phyloP scores from a whole-genome alignment of 179 eudicot genomes.

The Gypsophila paniculata region DNA sequence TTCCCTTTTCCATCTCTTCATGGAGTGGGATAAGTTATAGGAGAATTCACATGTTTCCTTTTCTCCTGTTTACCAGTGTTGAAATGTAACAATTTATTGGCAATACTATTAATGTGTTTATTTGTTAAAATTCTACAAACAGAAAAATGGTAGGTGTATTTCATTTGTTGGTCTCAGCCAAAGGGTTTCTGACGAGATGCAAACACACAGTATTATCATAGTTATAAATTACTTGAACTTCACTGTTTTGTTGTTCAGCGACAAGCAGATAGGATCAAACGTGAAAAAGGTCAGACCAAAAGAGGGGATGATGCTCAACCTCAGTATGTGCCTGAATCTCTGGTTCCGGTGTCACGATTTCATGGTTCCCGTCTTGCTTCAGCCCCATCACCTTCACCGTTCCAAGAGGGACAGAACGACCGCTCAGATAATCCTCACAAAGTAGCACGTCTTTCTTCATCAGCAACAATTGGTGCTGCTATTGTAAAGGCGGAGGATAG shows the following conservation, averaged over 20 bases:
- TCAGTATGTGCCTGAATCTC: conserved; percentile 51
- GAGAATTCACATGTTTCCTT: not conserved
- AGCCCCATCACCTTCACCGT: conserved; percentile 76
- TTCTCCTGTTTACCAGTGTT: not conserved
- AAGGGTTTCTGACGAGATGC: not conserved
- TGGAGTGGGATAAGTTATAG: conserved; percentile 7
- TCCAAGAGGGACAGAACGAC: conserved; percentile 34
- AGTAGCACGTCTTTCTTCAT: conserved; percentile 54
- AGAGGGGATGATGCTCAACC: conserved; percentile 90
- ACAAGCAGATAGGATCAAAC: conserved; percentile 71
- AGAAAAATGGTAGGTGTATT: conserved; percentile 10
- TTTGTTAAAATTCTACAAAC: not conserved
- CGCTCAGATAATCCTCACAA: conserved; percentile 35
- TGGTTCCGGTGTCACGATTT: conserved; percentile 78
- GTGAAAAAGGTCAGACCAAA: conserved; percentile 60
- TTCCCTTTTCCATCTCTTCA: conserved; percentile 1
- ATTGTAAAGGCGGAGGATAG: conserved; percentile 76
- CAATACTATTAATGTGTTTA: not conserved
- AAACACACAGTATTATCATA: not conserved
- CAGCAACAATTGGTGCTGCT: conserved; percentile 82
- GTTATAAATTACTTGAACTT: not conserved
- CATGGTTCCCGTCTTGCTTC: conserved; percentile 98
- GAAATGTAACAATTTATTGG: not conserved
- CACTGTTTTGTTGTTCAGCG: conserved; percentile 43
- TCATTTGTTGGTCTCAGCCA: not conserved